These are phyloP conservation scores for Herpetospermum pedunculosum DNA, from an alignment of 306 rosid genomes.

Conservation along the genomic window DNA sequence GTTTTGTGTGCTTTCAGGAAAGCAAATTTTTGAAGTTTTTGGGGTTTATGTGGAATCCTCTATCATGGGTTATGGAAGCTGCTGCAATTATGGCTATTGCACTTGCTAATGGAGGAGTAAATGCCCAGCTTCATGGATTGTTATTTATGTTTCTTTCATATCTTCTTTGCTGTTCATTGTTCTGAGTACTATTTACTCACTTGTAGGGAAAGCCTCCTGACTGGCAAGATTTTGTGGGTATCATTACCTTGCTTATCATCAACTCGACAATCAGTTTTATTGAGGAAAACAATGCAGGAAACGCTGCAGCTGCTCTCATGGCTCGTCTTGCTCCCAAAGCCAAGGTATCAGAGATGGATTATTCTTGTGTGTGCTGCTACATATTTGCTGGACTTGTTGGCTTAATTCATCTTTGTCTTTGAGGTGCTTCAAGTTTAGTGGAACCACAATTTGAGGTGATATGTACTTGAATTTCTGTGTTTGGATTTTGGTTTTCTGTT, in stretches of 20 bases:
- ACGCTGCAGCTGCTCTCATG: conserved; percentile 99
- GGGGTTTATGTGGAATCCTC: conserved; percentile 99
- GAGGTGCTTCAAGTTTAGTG: background rate
- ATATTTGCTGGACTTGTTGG: background rate
- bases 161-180: background rate
- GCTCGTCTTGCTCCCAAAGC: conserved; percentile 98
- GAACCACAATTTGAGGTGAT: background rate
- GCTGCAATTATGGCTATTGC: conserved; percentile 99
- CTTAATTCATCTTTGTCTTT: background rate
- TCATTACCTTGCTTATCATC: conserved; percentile 77
- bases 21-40: conserved; percentile 81
- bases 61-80: conserved; percentile 99
- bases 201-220: conserved; percentile 86
- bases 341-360: conserved; percentile 41
- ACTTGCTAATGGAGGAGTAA: conserved; percentile 98
- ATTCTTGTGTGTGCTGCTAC: background rate
- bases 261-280: conserved; percentile 96
- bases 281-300: conserved; percentile 96
- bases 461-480: background rate
- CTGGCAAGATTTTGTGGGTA: conserved; percentile 99
- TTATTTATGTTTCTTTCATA: background rate
- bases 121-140: conserved; percentile 13
- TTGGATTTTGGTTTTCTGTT: conserved; percentile 13
- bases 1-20: conserved; percentile 39
- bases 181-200: background rate